Evolutionary conservation across 768 basidiomycete genomes (phyloP), one percentile per base, ranked within the genome.

Genomic region (Macrocybe gigantea): DNA sequence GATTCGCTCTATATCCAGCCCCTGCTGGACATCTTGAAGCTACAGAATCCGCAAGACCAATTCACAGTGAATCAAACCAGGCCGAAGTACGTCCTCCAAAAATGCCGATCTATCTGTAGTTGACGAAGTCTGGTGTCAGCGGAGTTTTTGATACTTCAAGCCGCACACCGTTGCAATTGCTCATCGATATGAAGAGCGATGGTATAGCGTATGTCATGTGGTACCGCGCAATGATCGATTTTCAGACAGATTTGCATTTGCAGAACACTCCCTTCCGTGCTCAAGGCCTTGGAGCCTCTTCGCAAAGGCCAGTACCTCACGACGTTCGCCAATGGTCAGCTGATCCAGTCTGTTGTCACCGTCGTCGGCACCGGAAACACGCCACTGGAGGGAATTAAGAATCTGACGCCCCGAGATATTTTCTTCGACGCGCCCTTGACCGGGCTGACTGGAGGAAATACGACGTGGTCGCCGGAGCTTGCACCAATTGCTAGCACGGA

Each of bases 321-420:
- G 3, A 77, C 73, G 1, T 71, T 69, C 45, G 55, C 63, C 1
- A 70, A 74, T 46, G 71, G 70, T n/a, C 62, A 54, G 1, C 54
- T 75, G 15, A 70, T 57, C 2, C 35, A 41, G 5, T 67, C 66
- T 12, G 62, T 66, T 2, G 56, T 79, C 15, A 69, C 70, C 13
- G 73, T 74, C 11, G 61, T 78, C 36, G 76, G 77, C 15, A 77
- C 76, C 10, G 77, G 77, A 8, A 77, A 77, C 57, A 72, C 76
- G 14, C 77, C 75, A 29, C 63, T 79, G 6, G 69, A 70, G 33
- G 66, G 62, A 7, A 67, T 78, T 42, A 66, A 70, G 53, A 68
- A 65, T 1, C 64, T 76, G 22, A 57, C 60, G n/a, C 72, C 73
- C 9, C 63, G 77, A 11, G 73, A 77, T 53, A 59, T 74, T 41